These are phyloP conservation scores for Pyrrhoderma lamaoense DNA, from an alignment of 1,284 basidiomycete species.

Conservation along the genomic window DNA sequence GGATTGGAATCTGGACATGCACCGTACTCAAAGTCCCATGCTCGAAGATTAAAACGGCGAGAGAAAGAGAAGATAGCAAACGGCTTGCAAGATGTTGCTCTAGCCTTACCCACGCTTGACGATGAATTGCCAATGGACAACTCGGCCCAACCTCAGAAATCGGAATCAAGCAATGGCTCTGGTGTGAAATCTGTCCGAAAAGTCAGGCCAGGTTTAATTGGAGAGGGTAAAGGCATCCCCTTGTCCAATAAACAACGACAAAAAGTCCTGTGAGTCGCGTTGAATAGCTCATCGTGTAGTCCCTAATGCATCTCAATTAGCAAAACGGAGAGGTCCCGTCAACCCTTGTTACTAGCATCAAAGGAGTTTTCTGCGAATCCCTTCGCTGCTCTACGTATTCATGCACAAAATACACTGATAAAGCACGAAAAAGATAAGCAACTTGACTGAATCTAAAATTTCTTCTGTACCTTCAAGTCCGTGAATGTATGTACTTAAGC, in stretches of 20 bases:
- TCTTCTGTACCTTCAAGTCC: background rate
- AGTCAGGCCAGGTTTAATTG: slow-evolving; percentile 49
- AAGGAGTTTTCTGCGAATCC: slow-evolving; percentile 62
- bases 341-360: slow-evolving; percentile 65
- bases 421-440: slow-evolving; percentile 31
- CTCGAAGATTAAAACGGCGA: slow-evolving; percentile 62
- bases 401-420: slow-evolving; percentile 72
- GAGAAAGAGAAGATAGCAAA: slow-evolving; percentile 61
- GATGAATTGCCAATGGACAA: slow-evolving; percentile 18
- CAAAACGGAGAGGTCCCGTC: slow-evolving; percentile 57
- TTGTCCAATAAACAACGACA: slow-evolving; percentile 63
- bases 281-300: too few relatives aligned
- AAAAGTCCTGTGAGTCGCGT: slow-evolving; percentile 48
- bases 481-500: too few relatives aligned
- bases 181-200: slow-evolving; percentile 22
- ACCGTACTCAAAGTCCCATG: slow-evolving; percentile 72
- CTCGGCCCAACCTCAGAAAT: background rate
- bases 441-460: too few relatives aligned
- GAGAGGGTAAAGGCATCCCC: slow-evolving; percentile 54
- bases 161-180: background rate
- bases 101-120: slow-evolving; percentile 47
- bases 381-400: slow-evolving; percentile 71
- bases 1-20: slow-evolving; percentile 46
- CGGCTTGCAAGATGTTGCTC: slow-evolving; percentile 51
- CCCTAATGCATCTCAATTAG: slow-evolving; percentile 32